Percentiles rank a stretch among this genome's conserved stretches.
These are phyloP conservation scores for Laguncularia racemosa DNA, from an alignment of 345 rosid species.

Conservation along the genomic window DNA sequence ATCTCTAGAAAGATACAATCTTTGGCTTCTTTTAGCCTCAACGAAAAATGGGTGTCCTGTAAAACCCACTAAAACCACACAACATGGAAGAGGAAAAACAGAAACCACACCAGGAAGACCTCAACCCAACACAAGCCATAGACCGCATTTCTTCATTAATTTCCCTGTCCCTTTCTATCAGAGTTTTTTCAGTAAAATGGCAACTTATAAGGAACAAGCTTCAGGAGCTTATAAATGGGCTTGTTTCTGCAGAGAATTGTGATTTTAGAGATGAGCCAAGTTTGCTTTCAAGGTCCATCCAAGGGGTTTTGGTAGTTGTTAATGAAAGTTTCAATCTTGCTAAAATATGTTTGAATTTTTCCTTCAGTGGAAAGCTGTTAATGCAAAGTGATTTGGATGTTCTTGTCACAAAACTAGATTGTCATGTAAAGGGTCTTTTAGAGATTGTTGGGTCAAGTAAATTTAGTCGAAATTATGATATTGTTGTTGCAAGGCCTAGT, in stretches of 20 bases:
- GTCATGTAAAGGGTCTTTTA: slow-evolving; percentile 42
- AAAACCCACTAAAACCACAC: no score
- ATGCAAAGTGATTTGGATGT: slow-evolving; percentile 95
- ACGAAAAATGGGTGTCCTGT: no score
- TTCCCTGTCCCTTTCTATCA: neutral
- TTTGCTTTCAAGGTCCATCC: slow-evolving; percentile 28
- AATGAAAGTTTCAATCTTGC: slow-evolving; percentile 58
- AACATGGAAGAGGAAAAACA: no score
- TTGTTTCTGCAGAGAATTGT: neutral
- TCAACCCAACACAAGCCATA: neutral
- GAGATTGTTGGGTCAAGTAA: slow-evolving; percentile 56
- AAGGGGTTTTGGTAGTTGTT: slow-evolving; percentile 33
- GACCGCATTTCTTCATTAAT: slow-evolving; percentile 4
- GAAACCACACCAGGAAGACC: neutral
- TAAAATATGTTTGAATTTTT: slow-evolving; percentile 57
- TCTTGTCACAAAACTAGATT: slow-evolving; percentile 45
- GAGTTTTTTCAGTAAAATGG: slow-evolving; percentile 5
- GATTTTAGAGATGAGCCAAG: no score
- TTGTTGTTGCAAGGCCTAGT: slow-evolving; percentile 74
- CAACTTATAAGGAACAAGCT: slow-evolving; percentile 5
- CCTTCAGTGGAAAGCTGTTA: slow-evolving; percentile 83
- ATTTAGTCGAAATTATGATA: slow-evolving; percentile 55
- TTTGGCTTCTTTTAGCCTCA: no score
- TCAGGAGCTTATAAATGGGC: slow-evolving; percentile 1
- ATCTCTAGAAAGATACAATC: no score